phyloP scores from a whole-genome alignment of 2,329 filamentous ascomycete genomes.

The Bipolaris cookei region DNA sequence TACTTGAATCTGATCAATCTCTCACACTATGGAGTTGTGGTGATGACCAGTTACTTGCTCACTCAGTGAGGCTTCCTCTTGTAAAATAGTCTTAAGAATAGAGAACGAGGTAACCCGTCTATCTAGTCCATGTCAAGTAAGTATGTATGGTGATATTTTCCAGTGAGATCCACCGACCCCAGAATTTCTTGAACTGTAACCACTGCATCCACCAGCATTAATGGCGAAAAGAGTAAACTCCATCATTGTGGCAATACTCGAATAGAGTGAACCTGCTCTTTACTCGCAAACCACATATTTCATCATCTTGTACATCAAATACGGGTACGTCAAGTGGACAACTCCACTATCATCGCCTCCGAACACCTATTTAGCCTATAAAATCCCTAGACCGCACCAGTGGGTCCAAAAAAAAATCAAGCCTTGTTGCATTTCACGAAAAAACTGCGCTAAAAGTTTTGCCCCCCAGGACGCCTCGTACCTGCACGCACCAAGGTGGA shows the following conservation, averaged over 20 bases:
- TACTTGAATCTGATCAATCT: slow-evolving; percentile 11
- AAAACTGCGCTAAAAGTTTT: too few relatives aligned
- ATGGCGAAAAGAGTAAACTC: slow-evolving; percentile 52
- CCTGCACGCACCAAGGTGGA: slow-evolving; percentile 27
- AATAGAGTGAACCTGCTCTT: slow-evolving; percentile 22
- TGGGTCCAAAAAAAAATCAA: background rate
- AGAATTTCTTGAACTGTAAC: slow-evolving; percentile 46
- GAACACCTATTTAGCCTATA: slow-evolving; percentile 24
- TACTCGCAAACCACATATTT: slow-evolving; percentile 28
- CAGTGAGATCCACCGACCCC: slow-evolving; percentile 20
- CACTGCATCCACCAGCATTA: slow-evolving; percentile 20
- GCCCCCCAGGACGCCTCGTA: slow-evolving; percentile 22
- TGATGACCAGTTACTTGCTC: slow-evolving; percentile 26
- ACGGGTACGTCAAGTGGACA: slow-evolving; percentile 24
- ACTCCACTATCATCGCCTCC: slow-evolving; percentile 22
- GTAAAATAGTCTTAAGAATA: too few relatives aligned
- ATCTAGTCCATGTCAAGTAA: too few relatives aligned
- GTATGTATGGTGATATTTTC: too few relatives aligned
- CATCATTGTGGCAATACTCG: slow-evolving; percentile 46
- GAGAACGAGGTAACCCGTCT: too few relatives aligned
- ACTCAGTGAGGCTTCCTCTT: slow-evolving; percentile 27
- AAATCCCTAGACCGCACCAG: slow-evolving; percentile 24
- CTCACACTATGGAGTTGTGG: slow-evolving; percentile 16
- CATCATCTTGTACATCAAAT: slow-evolving; percentile 28
- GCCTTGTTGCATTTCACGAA: too few relatives aligned